Evolutionary conservation across 345 rosid genomes (phyloP).

Genomic region (Physaria fendleri): DNA sequence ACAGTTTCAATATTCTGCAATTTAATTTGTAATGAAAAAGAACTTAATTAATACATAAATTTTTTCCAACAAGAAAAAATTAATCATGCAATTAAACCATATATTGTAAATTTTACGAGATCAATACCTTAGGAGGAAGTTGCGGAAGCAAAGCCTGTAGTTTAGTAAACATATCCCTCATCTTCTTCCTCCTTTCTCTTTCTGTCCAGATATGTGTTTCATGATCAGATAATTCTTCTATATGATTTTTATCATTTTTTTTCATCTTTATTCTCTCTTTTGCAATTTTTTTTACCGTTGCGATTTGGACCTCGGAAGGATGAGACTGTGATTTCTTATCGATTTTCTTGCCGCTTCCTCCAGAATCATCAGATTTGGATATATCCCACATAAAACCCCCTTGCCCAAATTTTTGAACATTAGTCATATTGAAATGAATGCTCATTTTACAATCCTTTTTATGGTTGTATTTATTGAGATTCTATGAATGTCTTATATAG

Average conservation of each 20-base stretch:
- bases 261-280: slow-evolving; percentile 3
- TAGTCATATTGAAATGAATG: slow-evolving; percentile 24
- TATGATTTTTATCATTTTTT: background rate
- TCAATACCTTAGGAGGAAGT: slow-evolving; percentile 63
- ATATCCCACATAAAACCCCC: slow-evolving; percentile 34
- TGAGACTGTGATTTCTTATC: slow-evolving; percentile 1
- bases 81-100: background rate
- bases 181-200: slow-evolving; percentile 77
- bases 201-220: slow-evolving; percentile 70
- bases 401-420: slow-evolving; percentile 27
- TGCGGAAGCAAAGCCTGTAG: slow-evolving; percentile 77
- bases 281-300: background rate
- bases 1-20: background rate
- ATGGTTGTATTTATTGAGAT: slow-evolving; percentile 8
- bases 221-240: slow-evolving; percentile 37
- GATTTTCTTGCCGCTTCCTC: background rate
- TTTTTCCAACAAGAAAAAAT: background rate
- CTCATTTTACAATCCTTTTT: slow-evolving; percentile 12
- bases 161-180: slow-evolving; percentile 62
- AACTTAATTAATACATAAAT: background rate
- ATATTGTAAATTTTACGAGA: background rate
- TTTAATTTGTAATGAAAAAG: background rate
- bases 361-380: slow-evolving; percentile 33
- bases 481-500: slow-evolving; percentile 10
- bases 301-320: background rate